Evolutionary conservation across 257 asterid species (phyloP).

Genomic region (Solanum peruvianum): DNA sequence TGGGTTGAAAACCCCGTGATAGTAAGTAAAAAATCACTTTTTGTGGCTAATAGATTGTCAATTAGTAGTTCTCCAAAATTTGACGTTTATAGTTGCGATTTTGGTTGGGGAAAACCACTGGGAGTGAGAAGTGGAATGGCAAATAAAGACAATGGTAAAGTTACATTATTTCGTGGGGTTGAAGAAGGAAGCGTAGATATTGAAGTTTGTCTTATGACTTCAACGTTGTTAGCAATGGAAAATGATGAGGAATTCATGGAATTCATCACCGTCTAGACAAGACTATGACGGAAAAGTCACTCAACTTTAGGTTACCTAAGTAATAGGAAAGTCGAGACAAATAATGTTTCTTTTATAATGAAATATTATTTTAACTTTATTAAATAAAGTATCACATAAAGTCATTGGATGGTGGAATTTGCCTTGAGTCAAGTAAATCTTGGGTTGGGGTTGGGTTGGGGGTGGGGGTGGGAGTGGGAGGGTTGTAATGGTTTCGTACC

Average conservation of each 20-base stretch:
- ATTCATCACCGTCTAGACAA: background rate
- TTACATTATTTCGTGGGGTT: slow-evolving; percentile 16
- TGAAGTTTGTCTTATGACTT: slow-evolving; percentile 21
- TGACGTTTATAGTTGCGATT: slow-evolving; percentile 12
- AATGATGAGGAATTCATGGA: slow-evolving; percentile 33
- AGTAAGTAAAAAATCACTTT: rapidly evolving
- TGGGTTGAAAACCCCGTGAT: background rate
- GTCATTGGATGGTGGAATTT: no score
- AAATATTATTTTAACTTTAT: no score
- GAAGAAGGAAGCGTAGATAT: slow-evolving; percentile 44
- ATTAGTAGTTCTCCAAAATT: slow-evolving; percentile 39
- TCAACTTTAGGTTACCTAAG: background rate
- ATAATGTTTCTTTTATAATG: no score
- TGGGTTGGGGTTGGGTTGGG: no score
- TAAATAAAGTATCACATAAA: no score
- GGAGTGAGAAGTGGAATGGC: slow-evolving; percentile 39
- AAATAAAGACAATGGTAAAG: slow-evolving; percentile 24
- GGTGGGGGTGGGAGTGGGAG: no score
- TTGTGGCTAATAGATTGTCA: background rate
- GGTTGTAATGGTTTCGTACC: no score
- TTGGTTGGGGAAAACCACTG: slow-evolving; percentile 34
- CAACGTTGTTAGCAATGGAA: slow-evolving; percentile 17
- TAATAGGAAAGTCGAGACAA: no score
- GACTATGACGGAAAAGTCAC: background rate
- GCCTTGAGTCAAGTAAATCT: no score